Conservation (phyloP, 352 stramenopile genomes). For the Chrysophaeum taylorii region DNA sequence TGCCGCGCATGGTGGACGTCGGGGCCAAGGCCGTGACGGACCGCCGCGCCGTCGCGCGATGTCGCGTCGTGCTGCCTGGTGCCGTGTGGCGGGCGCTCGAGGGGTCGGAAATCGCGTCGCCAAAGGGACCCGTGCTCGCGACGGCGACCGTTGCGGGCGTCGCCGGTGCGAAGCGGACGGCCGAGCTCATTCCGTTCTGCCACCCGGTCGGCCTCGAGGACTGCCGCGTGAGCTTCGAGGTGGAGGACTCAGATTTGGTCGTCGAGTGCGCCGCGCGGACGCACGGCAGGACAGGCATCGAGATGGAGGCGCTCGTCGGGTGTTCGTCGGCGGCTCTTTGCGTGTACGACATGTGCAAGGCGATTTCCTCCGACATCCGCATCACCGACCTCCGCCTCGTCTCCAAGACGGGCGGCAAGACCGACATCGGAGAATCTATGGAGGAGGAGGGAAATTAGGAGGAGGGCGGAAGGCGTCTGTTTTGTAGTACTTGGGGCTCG, state of each 20-base stretch:
- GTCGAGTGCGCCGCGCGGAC: constrained; percentile 66
- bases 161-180: constrained; percentile 77
- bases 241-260: constrained; percentile 21
- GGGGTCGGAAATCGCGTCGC: constrained; percentile 13
- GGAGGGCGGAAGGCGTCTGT: too few relatives aligned
- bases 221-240: constrained; percentile 55
- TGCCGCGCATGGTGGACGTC: constrained; percentile 65
- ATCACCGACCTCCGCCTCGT: constrained; percentile 65
- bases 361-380: constrained; percentile 70
- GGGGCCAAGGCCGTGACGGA: constrained; percentile 53
- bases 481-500: constrained; percentile 52
- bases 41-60: constrained; percentile 52
- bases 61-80: constrained; percentile 52
- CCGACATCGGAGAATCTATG: too few relatives aligned
- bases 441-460: too few relatives aligned
- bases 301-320: constrained; percentile 88
- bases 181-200: constrained; percentile 76
- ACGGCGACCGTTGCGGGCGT: constrained; percentile 72
- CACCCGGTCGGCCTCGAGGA: constrained; percentile 72
- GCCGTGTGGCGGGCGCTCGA: constrained; percentile 37
- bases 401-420: constrained; percentile 64
- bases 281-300: constrained; percentile 76
- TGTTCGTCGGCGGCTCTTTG: constrained; percentile 75
- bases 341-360: constrained; percentile 90
- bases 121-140: constrained; percentile 59